Percentiles rank a stretch among this genome's conserved stretches.
Conservation (phyloP, 139 green algal species). For the Coelastrella sp. region DNA sequence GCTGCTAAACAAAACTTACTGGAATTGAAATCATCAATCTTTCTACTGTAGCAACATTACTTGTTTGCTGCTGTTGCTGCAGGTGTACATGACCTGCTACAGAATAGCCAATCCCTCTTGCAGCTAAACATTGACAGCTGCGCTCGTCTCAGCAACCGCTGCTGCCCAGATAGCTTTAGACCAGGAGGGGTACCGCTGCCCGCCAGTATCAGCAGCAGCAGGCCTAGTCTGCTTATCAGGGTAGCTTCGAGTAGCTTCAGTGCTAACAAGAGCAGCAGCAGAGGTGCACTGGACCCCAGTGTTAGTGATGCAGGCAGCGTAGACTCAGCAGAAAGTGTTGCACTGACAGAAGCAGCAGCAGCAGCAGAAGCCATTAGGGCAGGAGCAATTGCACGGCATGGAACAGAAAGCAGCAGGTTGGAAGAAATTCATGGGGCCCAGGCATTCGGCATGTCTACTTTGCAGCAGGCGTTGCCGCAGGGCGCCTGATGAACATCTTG, state of each 20-base stretch:
- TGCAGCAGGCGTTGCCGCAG: no score
- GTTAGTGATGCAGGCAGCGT: no score
- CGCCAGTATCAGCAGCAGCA: background rate
- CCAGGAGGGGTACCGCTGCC: background rate
- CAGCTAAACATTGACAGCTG: constrained; percentile 40
- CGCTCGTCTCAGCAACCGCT: constrained; percentile 1
- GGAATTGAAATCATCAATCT: no score
- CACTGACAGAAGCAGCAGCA: background rate
- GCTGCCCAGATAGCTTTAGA: constrained; percentile 2
- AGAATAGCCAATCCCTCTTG: background rate
- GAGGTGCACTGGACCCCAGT: background rate
- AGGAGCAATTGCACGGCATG: background rate
- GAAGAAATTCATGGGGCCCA: no score
- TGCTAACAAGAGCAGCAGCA: background rate
- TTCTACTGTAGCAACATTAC: background rate
- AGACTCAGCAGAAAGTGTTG: background rate
- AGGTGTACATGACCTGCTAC: constrained; percentile 29
- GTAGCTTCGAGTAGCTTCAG: background rate
- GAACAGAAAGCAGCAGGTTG: no score
- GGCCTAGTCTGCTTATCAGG: background rate
- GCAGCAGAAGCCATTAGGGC: background rate
- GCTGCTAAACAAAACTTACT: background rate
- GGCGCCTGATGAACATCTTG: no score
- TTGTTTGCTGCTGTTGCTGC: background rate
- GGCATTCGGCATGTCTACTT: no score